phyloP scores from a whole-genome alignment of 495 filamentous ascomycete species.

The Xylaria curta region DNA sequence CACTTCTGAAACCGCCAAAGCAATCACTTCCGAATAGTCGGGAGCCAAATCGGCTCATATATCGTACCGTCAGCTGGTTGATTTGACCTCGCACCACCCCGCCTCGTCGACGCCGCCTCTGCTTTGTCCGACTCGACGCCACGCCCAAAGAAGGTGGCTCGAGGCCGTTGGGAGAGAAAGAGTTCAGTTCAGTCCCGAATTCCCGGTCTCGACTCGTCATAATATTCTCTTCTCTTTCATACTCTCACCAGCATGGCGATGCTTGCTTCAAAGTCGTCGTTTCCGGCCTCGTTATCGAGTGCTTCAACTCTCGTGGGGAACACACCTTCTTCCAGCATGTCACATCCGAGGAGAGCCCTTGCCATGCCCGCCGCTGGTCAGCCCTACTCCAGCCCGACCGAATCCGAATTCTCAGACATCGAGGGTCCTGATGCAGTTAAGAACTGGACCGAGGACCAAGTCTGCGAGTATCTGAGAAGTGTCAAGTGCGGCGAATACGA shows the following conservation, averaged over 20 bases:
- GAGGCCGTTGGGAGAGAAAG: conserved; percentile 11
- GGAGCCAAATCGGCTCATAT: conserved; percentile 10
- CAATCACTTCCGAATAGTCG: not conserved
- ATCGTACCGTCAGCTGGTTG: conserved; percentile 12
- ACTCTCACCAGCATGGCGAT: conserved; percentile 67
- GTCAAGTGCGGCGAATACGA: conserved; percentile 95
- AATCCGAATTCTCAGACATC: conserved; percentile 91
- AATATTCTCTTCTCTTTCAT: conserved; percentile 23
- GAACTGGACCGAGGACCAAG: conserved; percentile 90
- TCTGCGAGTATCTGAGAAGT: conserved; percentile 86
- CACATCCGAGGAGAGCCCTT: conserved; percentile 59
- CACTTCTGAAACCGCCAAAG: conserved; percentile 27
- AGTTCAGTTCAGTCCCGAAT: conserved; percentile 22
- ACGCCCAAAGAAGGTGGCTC: conserved; percentile 20
- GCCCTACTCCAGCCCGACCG: conserved; percentile 83
- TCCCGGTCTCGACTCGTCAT: conserved; percentile 36
- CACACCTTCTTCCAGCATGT: conserved; percentile 61
- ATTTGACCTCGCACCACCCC: conserved; percentile 19
- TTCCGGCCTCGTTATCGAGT: conserved; percentile 66
- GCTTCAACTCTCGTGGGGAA: conserved; percentile 59
- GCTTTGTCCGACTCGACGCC: conserved; percentile 27
- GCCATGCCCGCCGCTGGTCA: conserved; percentile 65
- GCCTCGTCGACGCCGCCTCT: conserved; percentile 27
- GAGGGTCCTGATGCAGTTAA: conserved; percentile 60
- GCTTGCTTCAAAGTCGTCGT: conserved; percentile 85